Evolutionary conservation across 352 stramenopile genomes (phyloP).

Genomic region (Phytophthora pistaciae): DNA sequence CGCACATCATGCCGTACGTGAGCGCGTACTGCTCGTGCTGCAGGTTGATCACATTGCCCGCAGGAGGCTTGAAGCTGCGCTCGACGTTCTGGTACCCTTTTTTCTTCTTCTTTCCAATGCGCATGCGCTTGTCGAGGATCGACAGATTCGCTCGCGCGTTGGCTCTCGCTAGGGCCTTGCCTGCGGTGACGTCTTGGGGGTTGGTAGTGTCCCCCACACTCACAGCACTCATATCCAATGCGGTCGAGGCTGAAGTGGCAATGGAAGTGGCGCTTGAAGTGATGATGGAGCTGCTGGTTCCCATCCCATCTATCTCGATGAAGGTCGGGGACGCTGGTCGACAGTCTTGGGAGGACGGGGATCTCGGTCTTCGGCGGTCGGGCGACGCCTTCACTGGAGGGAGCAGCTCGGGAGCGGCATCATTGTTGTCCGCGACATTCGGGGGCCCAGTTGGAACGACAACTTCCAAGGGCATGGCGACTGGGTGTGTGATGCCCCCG

Average conservation of each 20-base stretch:
- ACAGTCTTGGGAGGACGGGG: slow-evolving; percentile 27
- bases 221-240: slow-evolving; percentile 16
- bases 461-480: slow-evolving; percentile 26
- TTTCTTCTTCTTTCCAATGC: slow-evolving; percentile 63
- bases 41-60: slow-evolving; percentile 80
- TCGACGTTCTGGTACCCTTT: slow-evolving; percentile 60
- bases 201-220: slow-evolving; percentile 10
- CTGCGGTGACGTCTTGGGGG: slow-evolving; percentile 35
- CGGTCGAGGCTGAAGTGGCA: slow-evolving; percentile 3
- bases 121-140: slow-evolving; percentile 64
- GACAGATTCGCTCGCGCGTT: slow-evolving; percentile 58
- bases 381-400: slow-evolving; percentile 15
- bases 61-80: slow-evolving; percentile 71
- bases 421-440: background rate
- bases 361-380: slow-evolving; percentile 13
- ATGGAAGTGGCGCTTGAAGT: slow-evolving; percentile 22
- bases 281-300: slow-evolving; percentile 35
- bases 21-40: slow-evolving; percentile 98
- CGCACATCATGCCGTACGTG: slow-evolving; percentile 99
- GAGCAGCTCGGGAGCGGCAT: slow-evolving; percentile 14
- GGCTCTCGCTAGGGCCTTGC: slow-evolving; percentile 49
- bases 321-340: slow-evolving; percentile 26
- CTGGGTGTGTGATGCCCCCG: background rate
- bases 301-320: slow-evolving; percentile 31
- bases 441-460: slow-evolving; percentile 10